Base-by-base conservation (phyloP, 2,329 filamentous ascomycete genomes). In the Capronia epimyces region DNA sequence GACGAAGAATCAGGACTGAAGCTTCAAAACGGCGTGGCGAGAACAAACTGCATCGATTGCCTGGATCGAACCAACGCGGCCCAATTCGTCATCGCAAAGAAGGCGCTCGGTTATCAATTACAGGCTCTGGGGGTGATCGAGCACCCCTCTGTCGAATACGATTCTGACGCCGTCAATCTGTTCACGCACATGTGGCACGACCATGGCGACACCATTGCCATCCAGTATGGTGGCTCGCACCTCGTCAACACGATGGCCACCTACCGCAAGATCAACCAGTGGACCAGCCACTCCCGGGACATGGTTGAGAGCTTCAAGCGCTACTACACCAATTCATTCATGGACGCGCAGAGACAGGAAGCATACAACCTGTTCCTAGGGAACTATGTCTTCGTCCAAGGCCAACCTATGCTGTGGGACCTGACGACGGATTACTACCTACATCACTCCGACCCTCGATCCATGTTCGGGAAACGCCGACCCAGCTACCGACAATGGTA, bases 291-390 rank as follows among this genome's bases (percentile, higher is more conserved):
- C 67, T 96, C 91, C 2, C 81, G 93, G 60, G 93, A 98, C 67
- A 97, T 98, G 91, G 90, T 98, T 18, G 93, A 98, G 71, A 95
- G 89, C 67, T 96, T 98, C 75, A 98, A 97, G 68, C 82, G 93
- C 22, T 98, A 97, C 68, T 98, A 98, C 69, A 95, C 97, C 71
- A 98, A 98, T 65, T 95, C 91, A 0, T 98, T 98, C 66, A 79
- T 98, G 7, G 93, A 98, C 67, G 90, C 86, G n/a, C 93, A 98
- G 66, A 83, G 93, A 25, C 93, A 98, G 69, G 93, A 98, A 69
- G 93, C 93, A 0, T 97, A 97, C 69, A 98, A 98, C 61, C 75
- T 98, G 8, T 98, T 98, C 64, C 78, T 98, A 1, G 93, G 93
- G 5, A 96, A 97, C 64, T 98, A 98, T 66, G 87, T 90, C 44